A percentile compares a stretch with the other conserved stretches of the same genome.
phyloP scores from a whole-genome alignment of 495 filamentous ascomycete genomes.

The Aspergillus diversus region DNA sequence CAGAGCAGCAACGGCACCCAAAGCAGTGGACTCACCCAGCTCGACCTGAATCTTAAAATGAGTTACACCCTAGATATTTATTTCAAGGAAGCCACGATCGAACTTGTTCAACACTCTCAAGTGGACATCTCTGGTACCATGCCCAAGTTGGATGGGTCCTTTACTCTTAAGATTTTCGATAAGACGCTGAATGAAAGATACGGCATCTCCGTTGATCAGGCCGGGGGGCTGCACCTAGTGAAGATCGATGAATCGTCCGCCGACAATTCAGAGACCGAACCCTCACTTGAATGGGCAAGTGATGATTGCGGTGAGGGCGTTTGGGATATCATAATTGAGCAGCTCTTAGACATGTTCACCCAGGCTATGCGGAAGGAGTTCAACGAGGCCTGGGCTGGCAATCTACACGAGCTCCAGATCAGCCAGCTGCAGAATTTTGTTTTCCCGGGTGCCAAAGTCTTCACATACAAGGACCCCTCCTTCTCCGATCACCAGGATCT shows the following conservation, averaged over 20 bases:
- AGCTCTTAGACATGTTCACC: neutral
- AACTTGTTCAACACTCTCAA: neutral
- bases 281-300: neutral
- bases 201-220: constrained; percentile 3
- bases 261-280: constrained; percentile 2
- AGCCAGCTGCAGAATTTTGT: constrained; percentile 14
- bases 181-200: constrained; percentile 11
- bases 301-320: neutral
- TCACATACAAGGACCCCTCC: constrained; percentile 13
- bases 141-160: neutral
- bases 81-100: neutral
- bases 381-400: neutral
- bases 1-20: neutral
- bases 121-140: neutral
- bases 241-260: neutral
- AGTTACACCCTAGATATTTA: neutral
- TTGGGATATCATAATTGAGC: neutral
- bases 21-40: neutral
- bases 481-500: constrained; percentile 16
- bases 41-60: neutral
- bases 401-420: constrained; percentile 4
- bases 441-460: constrained; percentile 15
- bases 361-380: neutral
- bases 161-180: constrained; percentile 1
- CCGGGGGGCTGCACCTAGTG: constrained; percentile 8